Evolutionary conservation across 306 rosid genomes (phyloP).

Genomic region (Abrus precatorius): DNA sequence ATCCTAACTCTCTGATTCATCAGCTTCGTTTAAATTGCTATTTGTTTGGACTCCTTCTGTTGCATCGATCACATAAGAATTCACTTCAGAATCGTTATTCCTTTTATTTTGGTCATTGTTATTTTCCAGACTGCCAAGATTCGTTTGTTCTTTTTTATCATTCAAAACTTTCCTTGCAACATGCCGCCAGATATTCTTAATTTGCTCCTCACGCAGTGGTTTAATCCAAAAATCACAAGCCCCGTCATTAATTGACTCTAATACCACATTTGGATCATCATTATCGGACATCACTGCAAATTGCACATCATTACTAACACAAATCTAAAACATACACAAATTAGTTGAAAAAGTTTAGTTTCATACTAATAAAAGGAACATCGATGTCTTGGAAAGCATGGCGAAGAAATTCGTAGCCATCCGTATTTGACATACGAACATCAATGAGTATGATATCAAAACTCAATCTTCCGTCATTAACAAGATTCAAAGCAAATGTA

Average conservation of each 20-base stretch:
- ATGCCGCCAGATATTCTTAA: slow-evolving; percentile 70
- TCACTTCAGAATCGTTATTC: slow-evolving; percentile 54
- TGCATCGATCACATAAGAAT: slow-evolving; percentile 59
- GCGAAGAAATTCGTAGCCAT: slow-evolving; percentile 66
- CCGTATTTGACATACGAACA: slow-evolving; percentile 71
- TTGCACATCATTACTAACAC: slow-evolving; percentile 12
- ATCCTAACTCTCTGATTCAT: slow-evolving; percentile 20
- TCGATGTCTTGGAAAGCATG: slow-evolving; percentile 59
- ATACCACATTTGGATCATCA: slow-evolving; percentile 45
- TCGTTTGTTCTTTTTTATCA: slow-evolving; percentile 54
- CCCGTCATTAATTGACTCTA: slow-evolving; percentile 60
- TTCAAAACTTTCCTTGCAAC: slow-evolving; percentile 56
- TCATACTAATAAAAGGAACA: slow-evolving; percentile 75
- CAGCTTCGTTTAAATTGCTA: slow-evolving; percentile 48
- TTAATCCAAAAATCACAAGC: slow-evolving; percentile 75
- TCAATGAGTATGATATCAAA: slow-evolving; percentile 73
- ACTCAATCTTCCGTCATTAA: slow-evolving; percentile 54
- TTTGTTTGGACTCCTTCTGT: slow-evolving; percentile 50
- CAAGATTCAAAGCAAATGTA: slow-evolving; percentile 58
- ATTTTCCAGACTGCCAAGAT: slow-evolving; percentile 59
- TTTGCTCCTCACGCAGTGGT: slow-evolving; percentile 62
- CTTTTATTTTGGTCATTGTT: slow-evolving; percentile 47
- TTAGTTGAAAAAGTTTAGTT: neutral
- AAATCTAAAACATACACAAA: neutral
- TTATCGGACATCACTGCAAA: slow-evolving; percentile 73